Base-by-base conservation (phyloP, 768 basidiomycete genomes). In the Lyophyllum decastes region DNA sequence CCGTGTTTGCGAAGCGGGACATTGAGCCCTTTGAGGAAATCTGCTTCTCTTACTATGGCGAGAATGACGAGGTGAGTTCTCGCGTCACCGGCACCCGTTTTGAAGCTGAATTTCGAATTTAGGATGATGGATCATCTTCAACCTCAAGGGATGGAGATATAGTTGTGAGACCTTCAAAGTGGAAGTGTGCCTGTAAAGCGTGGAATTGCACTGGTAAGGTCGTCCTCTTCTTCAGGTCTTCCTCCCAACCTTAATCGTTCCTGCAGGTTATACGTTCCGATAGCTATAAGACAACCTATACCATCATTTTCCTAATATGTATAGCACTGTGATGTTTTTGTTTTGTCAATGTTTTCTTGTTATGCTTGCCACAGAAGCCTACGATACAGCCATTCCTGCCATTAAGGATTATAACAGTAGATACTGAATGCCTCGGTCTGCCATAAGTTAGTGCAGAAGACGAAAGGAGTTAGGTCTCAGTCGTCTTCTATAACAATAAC, bases 21-120 rank as follows among this genome's bases (percentile, higher is more conserved):
- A 83, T 94, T 14, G 78, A 81, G 38, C 75, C 81, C 0, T 76
- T 77, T 46, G 86, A 92, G 59, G 92, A 94, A 63, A 77, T 94
- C 8, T 88, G 85, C 59, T 94, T 94, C 67, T 87, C 84, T 12
- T 94, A 94, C 68, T 72, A 68, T 48, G 91, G 92, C 0, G 64
- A 68, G 11, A 19, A 69, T 38, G 65, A 66, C 0, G 80, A 73
- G n/a, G 77, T 76, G 5, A 76, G 78, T 30, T 10, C 8, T 64
- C 57, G n/a, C n/a, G n/a, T n/a, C 72, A 73, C 30, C 4, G 21
- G 70, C 64, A 57, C 52, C 60, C 66, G 45, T 52, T 54, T 49
- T n/a, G 38, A 6, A 27, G 45, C 33, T 43, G 40, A 53, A 9
- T 17, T 30, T 17, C 51, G 40, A 47, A 30, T 26, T 4, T 19